phyloP scores from a whole-genome alignment of 2,329 filamentous ascomycete species.

The Trichophyton verrucosum region DNA sequence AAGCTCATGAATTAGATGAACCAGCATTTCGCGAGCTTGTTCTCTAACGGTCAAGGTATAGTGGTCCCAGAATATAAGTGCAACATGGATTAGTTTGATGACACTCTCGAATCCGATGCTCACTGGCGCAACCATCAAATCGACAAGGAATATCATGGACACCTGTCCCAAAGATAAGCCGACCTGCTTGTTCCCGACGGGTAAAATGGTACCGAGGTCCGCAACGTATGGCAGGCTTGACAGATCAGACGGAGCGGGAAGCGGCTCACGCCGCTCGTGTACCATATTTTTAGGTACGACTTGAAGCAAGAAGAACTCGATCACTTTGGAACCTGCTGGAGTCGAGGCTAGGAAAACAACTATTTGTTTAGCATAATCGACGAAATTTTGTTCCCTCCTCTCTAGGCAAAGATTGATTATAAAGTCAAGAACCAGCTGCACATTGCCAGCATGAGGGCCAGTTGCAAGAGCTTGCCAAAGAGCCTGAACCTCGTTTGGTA shows the following conservation, averaged over 20 bases:
- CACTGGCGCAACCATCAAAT: constrained; percentile 87
- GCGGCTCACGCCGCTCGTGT: constrained; percentile 63
- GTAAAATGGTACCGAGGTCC: constrained; percentile 64
- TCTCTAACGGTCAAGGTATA: constrained; percentile 92
- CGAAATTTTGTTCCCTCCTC: constrained; percentile 91
- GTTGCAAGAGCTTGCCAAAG: constrained; percentile 94
- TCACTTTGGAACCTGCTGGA: constrained; percentile 72
- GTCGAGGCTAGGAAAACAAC: constrained; percentile 90
- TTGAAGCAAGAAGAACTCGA: constrained; percentile 84
- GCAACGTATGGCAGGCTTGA: constrained; percentile 75
- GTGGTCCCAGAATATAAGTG: constrained; percentile 93
- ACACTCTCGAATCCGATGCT: constrained; percentile 67
- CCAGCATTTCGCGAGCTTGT: constrained; percentile 92
- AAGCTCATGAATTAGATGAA: constrained; percentile 91
- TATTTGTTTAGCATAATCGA: constrained; percentile 95
- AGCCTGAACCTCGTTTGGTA: constrained; percentile 95
- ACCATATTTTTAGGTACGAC: constrained; percentile 97
- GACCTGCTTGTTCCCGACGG: constrained; percentile 77
- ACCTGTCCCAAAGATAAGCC: constrained; percentile 88
- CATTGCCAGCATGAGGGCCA: constrained; percentile 83
- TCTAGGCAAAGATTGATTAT: constrained; percentile 91
- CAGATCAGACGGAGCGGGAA: constrained; percentile 55
- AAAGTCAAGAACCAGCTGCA: constrained; percentile 87
- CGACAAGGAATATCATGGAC: constrained; percentile 83
- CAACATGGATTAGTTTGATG: constrained; percentile 75